Base-by-base conservation (phyloP, 495 filamentous ascomycete genomes). In the Talaromyces trachyspermus region DNA sequence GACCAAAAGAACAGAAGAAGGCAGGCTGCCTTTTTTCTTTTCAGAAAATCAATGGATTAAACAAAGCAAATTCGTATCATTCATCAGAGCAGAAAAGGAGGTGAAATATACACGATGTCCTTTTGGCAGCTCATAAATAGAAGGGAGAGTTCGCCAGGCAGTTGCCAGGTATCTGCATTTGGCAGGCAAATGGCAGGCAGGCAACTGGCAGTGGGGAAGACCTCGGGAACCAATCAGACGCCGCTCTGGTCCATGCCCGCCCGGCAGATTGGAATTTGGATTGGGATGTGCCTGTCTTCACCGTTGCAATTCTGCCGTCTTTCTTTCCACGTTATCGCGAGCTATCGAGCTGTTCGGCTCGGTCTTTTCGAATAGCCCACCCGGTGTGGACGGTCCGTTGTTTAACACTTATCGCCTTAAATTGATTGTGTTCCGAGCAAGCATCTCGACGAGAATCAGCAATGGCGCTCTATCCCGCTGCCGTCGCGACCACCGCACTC, bases 401-500 rank as follows among this genome's bases (percentile, higher is more conserved):
- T 38, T 20, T 3, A n/a, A n/a, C n/a, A n/a, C n/a, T n/a, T n/a
- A n/a, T n/a, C n/a, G n/a, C n/a, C n/a, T n/a, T n/a, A n/a, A n/a
- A n/a, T n/a, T n/a, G n/a, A n/a, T n/a, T n/a, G n/a, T n/a, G n/a
- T n/a, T n/a, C n/a, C n/a, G n/a, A n/a, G n/a, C n/a, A n/a, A 30
- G 27, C 27, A 30, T 30, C 27, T 7, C 27, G 27, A 17, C 39
- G 39, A 42, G 20, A 15, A 17, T 59, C 61, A 62, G 58, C 55
- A 57, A 78, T 78, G 74, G 69, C 60, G 65, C 62, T 69, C 35
- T 96, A 95, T 72, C 78, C 81, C 47, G 66, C 76, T 51, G 82
- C 82, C 68, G 79, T 80, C 60, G 74, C 82, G 58, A 78, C 79
- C 61, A 74, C 83, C 50, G 77, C 85, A 50, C 68, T 92, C 54